These are phyloP conservation scores for Coniochaeta prunicola DNA, from an alignment of 2,329 filamentous ascomycete species.

Conservation along the genomic window DNA sequence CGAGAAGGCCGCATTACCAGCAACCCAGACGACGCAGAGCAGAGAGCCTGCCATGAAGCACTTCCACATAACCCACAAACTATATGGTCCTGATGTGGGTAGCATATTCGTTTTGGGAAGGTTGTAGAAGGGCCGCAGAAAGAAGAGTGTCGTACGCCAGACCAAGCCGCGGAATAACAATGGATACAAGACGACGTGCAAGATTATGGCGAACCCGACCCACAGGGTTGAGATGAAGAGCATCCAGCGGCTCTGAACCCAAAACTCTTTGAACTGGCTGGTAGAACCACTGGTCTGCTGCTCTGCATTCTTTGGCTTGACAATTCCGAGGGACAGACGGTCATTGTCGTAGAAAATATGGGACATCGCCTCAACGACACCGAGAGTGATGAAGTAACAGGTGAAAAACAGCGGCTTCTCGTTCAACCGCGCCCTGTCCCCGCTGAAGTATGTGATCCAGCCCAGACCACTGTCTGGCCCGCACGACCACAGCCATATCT, in stretches of 20 bases:
- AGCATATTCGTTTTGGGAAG: constrained; percentile 65
- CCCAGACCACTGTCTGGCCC: constrained; percentile 54
- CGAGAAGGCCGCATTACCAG: constrained; percentile 70
- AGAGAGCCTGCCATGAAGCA: constrained; percentile 57
- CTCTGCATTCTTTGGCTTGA: constrained; percentile 16
- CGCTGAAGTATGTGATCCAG: constrained; percentile 65
- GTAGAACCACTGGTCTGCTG: constrained; percentile 13
- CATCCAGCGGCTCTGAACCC: constrained; percentile 8
- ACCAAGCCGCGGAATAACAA: constrained; percentile 52
- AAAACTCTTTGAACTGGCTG: constrained; percentile 27
- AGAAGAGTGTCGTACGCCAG: constrained; percentile 63
- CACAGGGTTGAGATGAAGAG: constrained; percentile 23
- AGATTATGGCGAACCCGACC: constrained; percentile 28
- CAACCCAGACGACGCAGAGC: constrained; percentile 67
- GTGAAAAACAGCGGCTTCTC: constrained; percentile 80
- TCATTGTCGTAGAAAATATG: constrained; percentile 74
- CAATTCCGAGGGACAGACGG: constrained; percentile 44
- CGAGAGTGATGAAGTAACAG: constrained; percentile 60
- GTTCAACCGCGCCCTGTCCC: constrained; percentile 71
- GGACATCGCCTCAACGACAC: constrained; percentile 57
- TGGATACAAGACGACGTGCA: constrained; percentile 53
- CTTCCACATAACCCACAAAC: constrained; percentile 45
- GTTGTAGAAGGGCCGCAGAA: constrained; percentile 68
- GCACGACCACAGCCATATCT: constrained; percentile 71
- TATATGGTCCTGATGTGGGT: constrained; percentile 50